phyloP scores from a whole-genome alignment of 352 stramenopile genomes.

The Phytophthora boehmeriae region DNA sequence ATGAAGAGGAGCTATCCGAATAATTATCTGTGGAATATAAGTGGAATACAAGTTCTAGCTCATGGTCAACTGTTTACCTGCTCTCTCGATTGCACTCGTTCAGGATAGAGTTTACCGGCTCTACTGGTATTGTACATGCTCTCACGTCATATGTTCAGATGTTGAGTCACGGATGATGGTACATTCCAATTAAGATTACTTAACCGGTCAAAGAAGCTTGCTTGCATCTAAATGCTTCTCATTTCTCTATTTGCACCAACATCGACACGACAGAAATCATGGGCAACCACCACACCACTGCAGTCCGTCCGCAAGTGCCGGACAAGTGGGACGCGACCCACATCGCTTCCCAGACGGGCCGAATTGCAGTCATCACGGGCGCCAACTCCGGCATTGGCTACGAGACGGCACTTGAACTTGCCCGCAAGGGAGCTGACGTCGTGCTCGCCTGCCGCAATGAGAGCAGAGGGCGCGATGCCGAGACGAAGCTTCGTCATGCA shows the following conservation, averaged over 20 bases:
- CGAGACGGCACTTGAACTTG: neutral
- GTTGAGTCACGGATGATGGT: no score
- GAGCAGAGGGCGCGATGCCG: slow-evolving; percentile 7
- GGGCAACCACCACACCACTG: slow-evolving; percentile 3
- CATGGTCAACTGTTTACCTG: no score
- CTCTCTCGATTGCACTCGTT: no score
- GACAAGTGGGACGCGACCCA: slow-evolving; percentile 13
- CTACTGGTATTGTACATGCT: no score
- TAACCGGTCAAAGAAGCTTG: no score
- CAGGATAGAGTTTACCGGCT: no score
- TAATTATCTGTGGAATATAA: slow-evolving; percentile 26
- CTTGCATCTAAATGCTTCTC: neutral
- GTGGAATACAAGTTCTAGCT: slow-evolving; percentile 14
- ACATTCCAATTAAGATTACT: no score
- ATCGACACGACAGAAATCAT: neutral
- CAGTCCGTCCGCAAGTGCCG: neutral
- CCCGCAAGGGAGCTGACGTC: neutral
- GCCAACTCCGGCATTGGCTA: neutral
- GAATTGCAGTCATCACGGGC: neutral
- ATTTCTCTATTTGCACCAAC: neutral
- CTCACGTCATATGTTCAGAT: no score
- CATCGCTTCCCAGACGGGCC: neutral
- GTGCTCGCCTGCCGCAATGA: slow-evolving; percentile 24
- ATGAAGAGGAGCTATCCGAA: slow-evolving; percentile 60
- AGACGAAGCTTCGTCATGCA: slow-evolving; percentile 7